Base-by-base conservation (phyloP, 306 rosid species). In the Medicago lupulina region DNA sequence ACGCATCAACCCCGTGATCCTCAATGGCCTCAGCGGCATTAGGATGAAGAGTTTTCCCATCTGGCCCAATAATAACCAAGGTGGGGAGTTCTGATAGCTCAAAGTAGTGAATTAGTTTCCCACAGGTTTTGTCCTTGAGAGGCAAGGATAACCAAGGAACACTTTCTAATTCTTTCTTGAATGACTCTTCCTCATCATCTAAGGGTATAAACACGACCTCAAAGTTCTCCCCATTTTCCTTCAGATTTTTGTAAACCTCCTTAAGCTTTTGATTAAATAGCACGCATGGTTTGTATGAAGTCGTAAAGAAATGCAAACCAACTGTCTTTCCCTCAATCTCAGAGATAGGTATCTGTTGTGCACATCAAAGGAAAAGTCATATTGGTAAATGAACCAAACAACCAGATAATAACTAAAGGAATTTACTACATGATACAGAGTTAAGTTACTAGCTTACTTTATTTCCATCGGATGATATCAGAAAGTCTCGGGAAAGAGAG, bases 91-190 rank as follows among this genome's bases (percentile, higher is more conserved):
- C 59, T 53, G 86, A 54, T 5, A 89, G 80, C 70, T 85, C 90
- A 71, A 92, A 87, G 81, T 87, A 85, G 15, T 77, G 73, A 77
- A 23, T 54, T 51, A 92, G 57, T 47, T 87, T 89, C 68, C 8
- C 44, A 16, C 74, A 68, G 19, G 4, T 57, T 79, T 87, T 83
- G 80, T 92, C 97, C 77, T 87, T 80, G 38, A 73, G 3, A 36
- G 96, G 97, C 81, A 92, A 75, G 28, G 97, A 76, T 61, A 87
- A 44, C 89, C 97, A 92, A 59, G 89, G 93, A 76, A 84, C 15
- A 21, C 65, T 73, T 78, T 81, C 53, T 4, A 88, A 67, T 15
- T 53, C 76, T 79, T 79, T 13, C 64, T 82, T 61, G 78, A 88
- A 89, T 9, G 82, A 59, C 55, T 81, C 89, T 71, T 85, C 97